Percentiles rank a stretch among this genome's conserved stretches.
Conservation (phyloP, 192 early-diverging fungal genomes). For the Coemansia sp. region DNA sequence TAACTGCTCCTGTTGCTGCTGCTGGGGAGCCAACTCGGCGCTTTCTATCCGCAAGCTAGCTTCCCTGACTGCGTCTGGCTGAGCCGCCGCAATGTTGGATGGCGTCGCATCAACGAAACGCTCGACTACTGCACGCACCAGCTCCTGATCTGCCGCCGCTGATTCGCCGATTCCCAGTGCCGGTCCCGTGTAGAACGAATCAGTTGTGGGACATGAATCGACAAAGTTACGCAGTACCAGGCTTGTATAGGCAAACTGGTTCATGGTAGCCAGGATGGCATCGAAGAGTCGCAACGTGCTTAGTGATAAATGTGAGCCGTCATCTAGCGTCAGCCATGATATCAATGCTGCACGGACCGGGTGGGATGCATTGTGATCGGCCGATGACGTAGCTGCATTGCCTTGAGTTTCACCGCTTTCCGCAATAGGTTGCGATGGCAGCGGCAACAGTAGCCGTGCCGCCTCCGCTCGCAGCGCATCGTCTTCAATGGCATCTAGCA, state of each 20-base stretch:
- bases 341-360: conserved; percentile 29
- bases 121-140: conserved; percentile 46
- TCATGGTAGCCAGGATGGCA: conserved; percentile 58
- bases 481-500: conserved; percentile 42
- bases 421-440: conserved; percentile 1
- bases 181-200: conserved; percentile 17
- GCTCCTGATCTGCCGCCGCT: conserved; percentile 41
- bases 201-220: not conserved
- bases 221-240: conserved; percentile 58
- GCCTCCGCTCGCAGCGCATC: conserved; percentile 47
- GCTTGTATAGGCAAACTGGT: conserved; percentile 61
- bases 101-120: conserved; percentile 45
- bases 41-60: conserved; percentile 29
- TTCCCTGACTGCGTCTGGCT: conserved; percentile 38
- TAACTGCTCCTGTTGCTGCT: conserved; percentile 7
- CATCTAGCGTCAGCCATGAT: conserved; percentile 45
- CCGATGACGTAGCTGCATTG: not conserved
- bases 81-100: conserved; percentile 20
- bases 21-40: not conserved
- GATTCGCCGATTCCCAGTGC: conserved; percentile 37
- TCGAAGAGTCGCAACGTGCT: conserved; percentile 61
- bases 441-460: conserved; percentile 30
- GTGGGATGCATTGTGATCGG: not conserved
- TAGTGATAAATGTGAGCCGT: conserved; percentile 51
- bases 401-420: not conserved